phyloP scores from a whole-genome alignment of 805 yeast species.

The Priceomyces medius region DNA sequence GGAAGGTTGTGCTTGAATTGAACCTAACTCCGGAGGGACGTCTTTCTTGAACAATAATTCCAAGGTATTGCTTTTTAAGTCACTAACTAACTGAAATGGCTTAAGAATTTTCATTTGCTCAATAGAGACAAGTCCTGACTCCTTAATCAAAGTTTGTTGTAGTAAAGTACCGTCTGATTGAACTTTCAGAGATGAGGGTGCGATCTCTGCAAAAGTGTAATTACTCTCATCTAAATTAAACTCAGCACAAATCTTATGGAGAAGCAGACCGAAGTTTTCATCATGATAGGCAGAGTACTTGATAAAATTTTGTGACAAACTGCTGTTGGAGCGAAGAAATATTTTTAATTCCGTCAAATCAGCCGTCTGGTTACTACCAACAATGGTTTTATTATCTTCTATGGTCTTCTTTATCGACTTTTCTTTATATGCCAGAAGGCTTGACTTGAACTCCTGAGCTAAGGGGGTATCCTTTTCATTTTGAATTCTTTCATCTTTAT shows the following conservation, averaged over 20 bases:
- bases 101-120: constrained; percentile 7
- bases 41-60: constrained; percentile 18
- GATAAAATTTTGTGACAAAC: not conserved
- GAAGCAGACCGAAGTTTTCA: constrained; percentile 21
- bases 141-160: constrained; percentile 4
- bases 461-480: constrained; percentile 59
- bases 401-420: not conserved
- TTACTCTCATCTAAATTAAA: constrained; percentile 25
- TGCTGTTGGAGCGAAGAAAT: not conserved
- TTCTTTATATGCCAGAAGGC: constrained; percentile 11
- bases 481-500: constrained; percentile 38
- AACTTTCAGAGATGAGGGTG: constrained; percentile 3
- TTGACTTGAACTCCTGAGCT: constrained; percentile 40
- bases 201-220: constrained; percentile 24
- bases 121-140: constrained; percentile 1
- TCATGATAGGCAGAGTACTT: constrained; percentile 1
- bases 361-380: not conserved
- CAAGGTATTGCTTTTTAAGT: constrained; percentile 15
- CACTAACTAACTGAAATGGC: constrained; percentile 12
- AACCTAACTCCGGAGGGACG: not conserved
- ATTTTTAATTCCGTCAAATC: constrained; percentile 4
- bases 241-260: constrained; percentile 27
- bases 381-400: not conserved
- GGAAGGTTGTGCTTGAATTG: constrained; percentile 8
- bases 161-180: constrained; percentile 5